Evolutionary conservation across 176 grass and related monocot species (phyloP).

Genomic region (Raddia guianensis): DNA sequence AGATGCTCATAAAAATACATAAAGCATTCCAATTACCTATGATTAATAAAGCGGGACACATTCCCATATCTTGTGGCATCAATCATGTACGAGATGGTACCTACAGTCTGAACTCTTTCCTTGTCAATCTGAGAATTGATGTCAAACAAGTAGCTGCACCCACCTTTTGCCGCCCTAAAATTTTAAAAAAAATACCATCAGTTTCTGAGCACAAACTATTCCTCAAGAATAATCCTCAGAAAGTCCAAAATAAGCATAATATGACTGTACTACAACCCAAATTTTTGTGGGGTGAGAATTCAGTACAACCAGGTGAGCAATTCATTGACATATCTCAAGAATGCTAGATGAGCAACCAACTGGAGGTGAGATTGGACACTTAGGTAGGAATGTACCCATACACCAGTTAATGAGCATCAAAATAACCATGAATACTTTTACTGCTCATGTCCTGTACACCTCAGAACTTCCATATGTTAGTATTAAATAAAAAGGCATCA

Average conservation of each 20-base stretch:
- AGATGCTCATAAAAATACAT: not conserved
- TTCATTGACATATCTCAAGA: not conserved
- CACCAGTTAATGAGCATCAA: not conserved
- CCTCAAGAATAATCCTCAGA: slow-evolving; percentile 1
- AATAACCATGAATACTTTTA: not conserved
- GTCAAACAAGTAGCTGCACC: slow-evolving; percentile 64
- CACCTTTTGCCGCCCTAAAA: slow-evolving; percentile 55
- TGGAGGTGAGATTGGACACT: slow-evolving; percentile 10
- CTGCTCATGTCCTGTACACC: not conserved
- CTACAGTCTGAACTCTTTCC: slow-evolving; percentile 50
- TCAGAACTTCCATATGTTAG: not conserved
- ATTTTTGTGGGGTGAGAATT: not conserved
- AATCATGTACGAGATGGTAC: slow-evolving; percentile 55
- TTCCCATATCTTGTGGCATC: slow-evolving; percentile 87
- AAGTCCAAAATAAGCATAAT: not conserved
- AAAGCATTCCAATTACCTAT: slow-evolving; percentile 62
- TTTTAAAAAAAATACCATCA: slow-evolving; percentile 26
- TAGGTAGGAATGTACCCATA: not conserved
- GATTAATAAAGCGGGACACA: slow-evolving; percentile 93
- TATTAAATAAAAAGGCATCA: slow-evolving; percentile 5
- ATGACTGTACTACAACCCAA: not conserved
- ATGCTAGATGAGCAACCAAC: not conserved
- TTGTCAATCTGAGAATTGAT: slow-evolving; percentile 67
- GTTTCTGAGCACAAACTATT: slow-evolving; percentile 16
- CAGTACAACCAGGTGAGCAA: not conserved